A percentile compares a stretch with the other conserved stretches of the same genome.
phyloP scores from a whole-genome alignment of 345 rosid genomes.

The Brassica juncea region DNA sequence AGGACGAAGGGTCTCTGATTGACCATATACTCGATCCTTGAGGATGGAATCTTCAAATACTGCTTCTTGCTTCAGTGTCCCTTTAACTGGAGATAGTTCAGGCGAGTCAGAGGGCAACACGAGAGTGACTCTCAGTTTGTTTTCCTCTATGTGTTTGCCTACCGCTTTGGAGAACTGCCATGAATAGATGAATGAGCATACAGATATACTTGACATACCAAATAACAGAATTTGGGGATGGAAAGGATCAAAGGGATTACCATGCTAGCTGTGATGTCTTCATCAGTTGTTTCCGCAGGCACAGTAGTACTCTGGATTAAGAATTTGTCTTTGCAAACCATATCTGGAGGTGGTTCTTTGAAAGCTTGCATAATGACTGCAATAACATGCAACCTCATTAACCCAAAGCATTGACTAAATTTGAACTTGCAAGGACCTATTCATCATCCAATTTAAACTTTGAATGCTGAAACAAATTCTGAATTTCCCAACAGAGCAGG shows the following conservation, averaged over 20 bases:
- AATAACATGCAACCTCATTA: slow-evolving; percentile 24
- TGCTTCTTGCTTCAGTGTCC: slow-evolving; percentile 50
- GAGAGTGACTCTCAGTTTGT: slow-evolving; percentile 76
- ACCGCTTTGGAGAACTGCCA: slow-evolving; percentile 71
- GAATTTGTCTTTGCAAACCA: slow-evolving; percentile 96
- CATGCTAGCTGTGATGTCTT: slow-evolving; percentile 64
- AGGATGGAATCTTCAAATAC: slow-evolving; percentile 47
- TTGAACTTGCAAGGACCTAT: slow-evolving; percentile 11
- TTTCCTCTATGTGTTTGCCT: slow-evolving; percentile 72
- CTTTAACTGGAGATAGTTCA: slow-evolving; percentile 62
- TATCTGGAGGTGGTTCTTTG: slow-evolving; percentile 62
- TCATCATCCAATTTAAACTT: not conserved
- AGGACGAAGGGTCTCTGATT: slow-evolving; percentile 46
- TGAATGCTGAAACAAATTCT: slow-evolving; percentile 2
- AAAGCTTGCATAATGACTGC: slow-evolving; percentile 96
- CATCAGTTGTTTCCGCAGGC: slow-evolving; percentile 65
- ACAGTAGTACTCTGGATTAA: slow-evolving; percentile 85
- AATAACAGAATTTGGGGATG: slow-evolving; percentile 1
- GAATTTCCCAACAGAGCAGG: not conserved
- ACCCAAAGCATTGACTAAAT: slow-evolving; percentile 9
- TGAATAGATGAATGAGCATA: slow-evolving; percentile 3
- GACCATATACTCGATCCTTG: slow-evolving; percentile 53
- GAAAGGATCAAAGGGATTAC: slow-evolving; percentile 44
- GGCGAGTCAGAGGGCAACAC: slow-evolving; percentile 70
- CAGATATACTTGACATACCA: slow-evolving; percentile 11